Evolutionary conservation across 2,329 filamentous ascomycete species (phyloP).

Genomic region (Xylaria sp.): DNA sequence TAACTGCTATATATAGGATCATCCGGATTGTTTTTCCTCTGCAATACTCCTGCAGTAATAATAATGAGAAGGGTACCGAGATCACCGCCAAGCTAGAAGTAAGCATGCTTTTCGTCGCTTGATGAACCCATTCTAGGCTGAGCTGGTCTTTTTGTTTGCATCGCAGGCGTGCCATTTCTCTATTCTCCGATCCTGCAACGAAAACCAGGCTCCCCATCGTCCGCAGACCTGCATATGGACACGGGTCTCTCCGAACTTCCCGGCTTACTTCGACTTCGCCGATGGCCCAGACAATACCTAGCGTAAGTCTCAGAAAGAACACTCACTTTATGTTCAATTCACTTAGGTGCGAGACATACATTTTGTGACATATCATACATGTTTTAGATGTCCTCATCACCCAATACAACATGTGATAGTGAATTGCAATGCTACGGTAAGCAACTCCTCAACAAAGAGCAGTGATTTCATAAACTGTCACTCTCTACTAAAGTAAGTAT

Average conservation of each 20-base stretch:
- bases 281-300: background rate
- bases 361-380: background rate
- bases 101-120: constrained; percentile 2
- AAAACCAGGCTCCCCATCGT: background rate
- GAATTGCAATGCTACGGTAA: background rate
- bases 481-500: background rate
- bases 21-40: background rate
- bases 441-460: background rate
- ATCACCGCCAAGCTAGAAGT: constrained; percentile 21
- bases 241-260: background rate
- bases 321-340: background rate
- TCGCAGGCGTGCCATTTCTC: background rate
- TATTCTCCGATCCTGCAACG: background rate
- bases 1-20: constrained; percentile 16
- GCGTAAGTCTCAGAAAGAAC: background rate
- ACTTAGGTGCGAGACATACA: background rate
- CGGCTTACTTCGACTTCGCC: too few species aligned
- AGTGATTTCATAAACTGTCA: background rate
- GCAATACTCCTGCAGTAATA: background rate
- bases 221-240: too few species aligned
- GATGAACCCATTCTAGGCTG: background rate
- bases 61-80: background rate
- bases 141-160: constrained; percentile 4
- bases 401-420: background rate
- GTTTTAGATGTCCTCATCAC: background rate